Base-by-base conservation (phyloP, 768 basidiomycete genomes). In the Boletus coccyginus region DNA sequence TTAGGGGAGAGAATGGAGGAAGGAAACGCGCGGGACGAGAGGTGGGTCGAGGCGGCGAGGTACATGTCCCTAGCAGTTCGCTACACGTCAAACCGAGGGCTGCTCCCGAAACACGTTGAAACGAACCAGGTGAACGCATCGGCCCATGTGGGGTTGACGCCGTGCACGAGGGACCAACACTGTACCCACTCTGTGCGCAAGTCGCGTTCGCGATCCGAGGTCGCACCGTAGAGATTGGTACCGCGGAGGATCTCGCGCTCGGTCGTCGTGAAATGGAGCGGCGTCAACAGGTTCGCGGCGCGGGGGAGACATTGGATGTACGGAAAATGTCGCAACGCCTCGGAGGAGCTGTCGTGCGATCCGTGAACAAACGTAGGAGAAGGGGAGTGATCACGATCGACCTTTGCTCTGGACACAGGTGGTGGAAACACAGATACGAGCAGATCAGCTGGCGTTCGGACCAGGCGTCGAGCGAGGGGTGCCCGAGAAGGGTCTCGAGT, bases 11-110 rank as follows among this genome's bases (percentile, higher is more conserved):
- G 78, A 21, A 98, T 73, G 8, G 85, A 84, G 0, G 94, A 97
- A 0, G 94, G 92, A 65, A 97, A 98, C 0, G 93, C 90, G 50
- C 95, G 83, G 1, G 94, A 95, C 1, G 92, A 92, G 38, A 93
- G 75, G 66, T 91, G 86, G 0, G 89, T 93, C 7, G 87, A 76
- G 1, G 89, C 84, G 1, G 81, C 79, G 3, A 91, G 74, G 68
- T 90, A 95, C 27, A 72, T 67, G 27, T 87, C 81, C 90, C 93
- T 94, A n/a, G n/a, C n/a, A n/a, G n/a, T n/a, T n/a, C n/a, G n/a
- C n/a, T n/a, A n/a, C n/a, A n/a, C n/a, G n/a, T n/a, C n/a, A n/a
- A n/a, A n/a, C n/a, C 55, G 88, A 7, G 1, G 60, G 16, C 42
- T 14, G 51, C 12, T 12, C 21, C n/a, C n/a, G 21, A 29, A 19